Conservation (phyloP, 371 early-diverging fungal genomes). For the Mucor mucedo region DNA sequence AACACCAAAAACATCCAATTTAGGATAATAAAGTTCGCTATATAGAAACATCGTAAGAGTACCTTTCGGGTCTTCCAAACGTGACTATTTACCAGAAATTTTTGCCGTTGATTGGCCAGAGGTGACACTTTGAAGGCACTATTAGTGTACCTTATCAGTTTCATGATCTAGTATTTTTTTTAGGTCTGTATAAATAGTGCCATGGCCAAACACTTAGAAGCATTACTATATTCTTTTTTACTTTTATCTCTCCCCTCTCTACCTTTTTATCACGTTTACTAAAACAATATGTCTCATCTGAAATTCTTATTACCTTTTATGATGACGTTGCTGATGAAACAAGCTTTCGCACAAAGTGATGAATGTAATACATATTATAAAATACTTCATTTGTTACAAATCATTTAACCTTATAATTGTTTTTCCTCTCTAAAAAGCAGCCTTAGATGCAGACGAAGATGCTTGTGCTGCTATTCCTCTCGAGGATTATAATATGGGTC, state of each 20-base stretch:
- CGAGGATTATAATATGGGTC: slow-evolving; percentile 39
- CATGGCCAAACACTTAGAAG: background rate
- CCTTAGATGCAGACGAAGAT: slow-evolving; percentile 6
- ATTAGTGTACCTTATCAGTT: slow-evolving; percentile 17
- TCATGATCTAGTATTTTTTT: slow-evolving; percentile 5
- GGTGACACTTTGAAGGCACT: slow-evolving; percentile 5
- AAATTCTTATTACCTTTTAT: background rate
- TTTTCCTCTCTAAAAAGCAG: too few relatives aligned
- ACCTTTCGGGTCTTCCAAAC: background rate
- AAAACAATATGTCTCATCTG: background rate
- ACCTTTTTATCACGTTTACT: too few relatives aligned
- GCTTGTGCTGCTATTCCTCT: slow-evolving; percentile 31
- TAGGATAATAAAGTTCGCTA: background rate
- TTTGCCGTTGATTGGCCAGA: slow-evolving; percentile 21
- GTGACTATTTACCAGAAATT: slow-evolving; percentile 22
- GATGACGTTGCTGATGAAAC: background rate
- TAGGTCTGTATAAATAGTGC: slow-evolving; percentile 15
- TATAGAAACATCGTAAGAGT: background rate
- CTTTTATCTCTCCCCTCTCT: background rate
- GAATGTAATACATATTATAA: background rate
- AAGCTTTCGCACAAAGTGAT: slow-evolving; percentile 10
- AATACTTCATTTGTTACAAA: background rate
- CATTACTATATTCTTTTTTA: background rate
- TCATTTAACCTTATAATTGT: background rate
- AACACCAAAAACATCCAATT: background rate